Base-by-base conservation (phyloP, 2,329 filamentous ascomycete species). In the Polychaeton citri region DNA sequence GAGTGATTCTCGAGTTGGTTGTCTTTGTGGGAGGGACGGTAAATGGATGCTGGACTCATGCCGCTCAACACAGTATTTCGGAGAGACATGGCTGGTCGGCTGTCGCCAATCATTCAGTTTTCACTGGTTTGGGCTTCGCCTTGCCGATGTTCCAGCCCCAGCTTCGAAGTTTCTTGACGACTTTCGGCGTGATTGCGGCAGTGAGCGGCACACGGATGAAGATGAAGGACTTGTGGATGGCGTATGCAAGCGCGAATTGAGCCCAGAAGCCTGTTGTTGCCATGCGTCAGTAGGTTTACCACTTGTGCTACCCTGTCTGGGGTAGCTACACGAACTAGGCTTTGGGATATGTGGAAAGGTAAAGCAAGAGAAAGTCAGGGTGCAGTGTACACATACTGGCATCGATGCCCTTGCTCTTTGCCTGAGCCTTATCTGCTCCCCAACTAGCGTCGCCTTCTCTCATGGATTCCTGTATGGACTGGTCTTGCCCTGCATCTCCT, bases 91-190 rank as follows among this genome's bases (percentile, higher is more conserved):
- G n/a, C n/a, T n/a, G n/a, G n/a, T n/a, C n/a, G n/a, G n/a, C n/a
- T n/a, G n/a, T n/a, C n/a, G n/a, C n/a, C n/a, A n/a, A n/a, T n/a
- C n/a, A n/a, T n/a, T n/a, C n/a, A n/a, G n/a, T n/a, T n/a, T n/a
- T n/a, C n/a, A n/a, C n/a, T 5, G 24, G 15, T 7, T 32, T 32
- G 13, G 30, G 30, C 18, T 10, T 13, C 18, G 10, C 70, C 66
- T 85, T 93, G 34, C 88, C 88, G 53, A 98, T 90, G 55, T 96
- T 76, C 79, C 84, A 96, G 4, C 90, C 90, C 85, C 88, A 94
- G 9, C 75, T 71, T 44, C 88, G 70, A 19, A 98, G 66, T 9
- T 77, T 74, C 61, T 85, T 92, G 51, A 95, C 90, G n/a, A 96
- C 79, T 61, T 92, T 95, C 2, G 90, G 90, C 6, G 84, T 86